phyloP scores from a whole-genome alignment of 2,329 filamentous ascomycete genomes.

The Aureobasidium sp. region DNA sequence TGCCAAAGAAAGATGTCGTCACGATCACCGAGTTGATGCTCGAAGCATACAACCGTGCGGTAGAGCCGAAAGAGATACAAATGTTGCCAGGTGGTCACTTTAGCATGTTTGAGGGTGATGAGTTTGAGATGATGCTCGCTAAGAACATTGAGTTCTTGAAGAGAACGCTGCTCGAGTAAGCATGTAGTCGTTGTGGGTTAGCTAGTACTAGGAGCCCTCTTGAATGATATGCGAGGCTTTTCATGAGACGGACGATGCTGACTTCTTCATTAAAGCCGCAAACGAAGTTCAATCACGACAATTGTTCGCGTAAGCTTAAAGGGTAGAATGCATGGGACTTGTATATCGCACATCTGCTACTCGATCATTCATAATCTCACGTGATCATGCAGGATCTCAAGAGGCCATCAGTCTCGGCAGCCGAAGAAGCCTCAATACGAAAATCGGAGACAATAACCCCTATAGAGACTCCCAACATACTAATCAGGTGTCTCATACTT shows the following conservation, averaged over 20 bases:
- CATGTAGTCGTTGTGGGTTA: not conserved
- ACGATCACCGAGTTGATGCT: constrained; percentile 29
- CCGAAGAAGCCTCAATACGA: too few species aligned
- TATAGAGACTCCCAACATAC: not conserved
- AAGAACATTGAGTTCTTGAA: constrained; percentile 29
- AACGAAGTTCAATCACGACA: too few species aligned
- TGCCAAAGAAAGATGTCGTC: constrained; percentile 29
- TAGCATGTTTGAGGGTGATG: constrained; percentile 26
- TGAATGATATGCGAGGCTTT: too few species aligned
- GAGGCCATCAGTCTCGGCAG: too few species aligned
- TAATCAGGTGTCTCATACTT: not conserved
- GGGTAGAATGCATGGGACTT: too few species aligned
- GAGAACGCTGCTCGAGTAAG: not conserved
- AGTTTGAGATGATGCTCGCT: constrained; percentile 26
- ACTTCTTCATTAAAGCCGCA: too few species aligned
- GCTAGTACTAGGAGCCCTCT: too few species aligned
- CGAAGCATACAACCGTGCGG: constrained; percentile 29
- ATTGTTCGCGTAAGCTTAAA: too few species aligned
- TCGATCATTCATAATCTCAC: too few species aligned
- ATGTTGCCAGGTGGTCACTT: constrained; percentile 34
- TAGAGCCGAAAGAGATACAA: constrained; percentile 34
- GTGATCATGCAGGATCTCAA: not conserved
- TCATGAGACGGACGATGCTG: too few species aligned
- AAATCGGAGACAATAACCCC: not conserved
- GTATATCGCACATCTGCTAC: too few species aligned